A percentile compares a stretch with the other conserved stretches of the same genome.
Evolutionary conservation across 768 basidiomycete species (phyloP).

Genomic region (Rhodotorula babjevae): DNA sequence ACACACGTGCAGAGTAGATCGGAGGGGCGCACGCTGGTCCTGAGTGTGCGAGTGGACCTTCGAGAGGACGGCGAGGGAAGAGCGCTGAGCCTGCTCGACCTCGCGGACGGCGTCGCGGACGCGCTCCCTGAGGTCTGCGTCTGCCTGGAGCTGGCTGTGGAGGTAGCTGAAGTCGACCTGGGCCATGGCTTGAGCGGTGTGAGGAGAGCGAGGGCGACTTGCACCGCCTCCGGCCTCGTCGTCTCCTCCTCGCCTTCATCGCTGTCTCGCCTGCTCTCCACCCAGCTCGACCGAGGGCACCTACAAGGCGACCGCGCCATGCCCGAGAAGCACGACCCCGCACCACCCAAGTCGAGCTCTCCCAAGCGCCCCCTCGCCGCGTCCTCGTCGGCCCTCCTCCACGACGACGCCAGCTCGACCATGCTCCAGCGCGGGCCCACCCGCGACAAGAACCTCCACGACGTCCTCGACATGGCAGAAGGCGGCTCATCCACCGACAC

Average conservation of each 20-base stretch:
- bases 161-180: slow-evolving; percentile 26
- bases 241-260: no score
- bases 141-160: slow-evolving; percentile 13
- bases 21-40: background rate
- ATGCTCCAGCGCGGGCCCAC: slow-evolving; percentile 15
- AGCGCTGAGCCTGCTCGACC: slow-evolving; percentile 33
- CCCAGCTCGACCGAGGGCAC: no score
- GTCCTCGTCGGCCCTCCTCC: background rate
- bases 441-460: slow-evolving; percentile 13
- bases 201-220: background rate
- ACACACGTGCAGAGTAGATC: no score
- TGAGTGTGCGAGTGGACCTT: slow-evolving; percentile 2
- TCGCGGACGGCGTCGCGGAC: slow-evolving; percentile 35
- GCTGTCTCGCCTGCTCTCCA: no score
- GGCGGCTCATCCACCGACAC: background rate
- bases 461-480: slow-evolving; percentile 27
- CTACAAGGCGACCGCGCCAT: background rate
- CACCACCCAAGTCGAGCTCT: no score
- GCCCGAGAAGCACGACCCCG: background rate
- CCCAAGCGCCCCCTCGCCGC: no score
- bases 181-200: background rate
- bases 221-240: background rate
- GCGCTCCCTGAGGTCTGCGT: slow-evolving; percentile 31
- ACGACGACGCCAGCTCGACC: background rate
- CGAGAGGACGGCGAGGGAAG: slow-evolving; percentile 24